Percentiles rank a stretch among this genome's conserved stretches.
Evolutionary conservation across 1,284 basidiomycete species (phyloP).

Genomic region (Anthracocystis walkeri): DNA sequence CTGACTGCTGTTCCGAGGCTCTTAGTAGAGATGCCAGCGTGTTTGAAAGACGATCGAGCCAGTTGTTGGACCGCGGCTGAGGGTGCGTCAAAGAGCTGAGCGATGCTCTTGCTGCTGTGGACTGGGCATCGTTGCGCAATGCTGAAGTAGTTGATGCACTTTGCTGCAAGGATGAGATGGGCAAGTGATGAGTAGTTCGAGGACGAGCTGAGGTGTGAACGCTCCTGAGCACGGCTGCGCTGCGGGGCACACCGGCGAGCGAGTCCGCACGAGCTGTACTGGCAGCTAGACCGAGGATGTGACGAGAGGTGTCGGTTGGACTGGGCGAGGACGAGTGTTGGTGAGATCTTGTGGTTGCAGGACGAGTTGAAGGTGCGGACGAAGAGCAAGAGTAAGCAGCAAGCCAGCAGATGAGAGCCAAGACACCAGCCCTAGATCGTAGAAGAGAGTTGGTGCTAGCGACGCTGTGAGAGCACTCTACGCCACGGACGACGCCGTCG

Average conservation of each 20-base stretch:
- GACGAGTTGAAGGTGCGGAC: slow-evolving; percentile 9
- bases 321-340: not conserved
- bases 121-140: not conserved
- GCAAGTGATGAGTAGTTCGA: slow-evolving; percentile 9
- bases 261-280: not conserved
- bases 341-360: not conserved
- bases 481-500: slow-evolving; percentile 33
- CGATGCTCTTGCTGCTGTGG: slow-evolving; percentile 11
- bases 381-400: slow-evolving; percentile 41
- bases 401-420: slow-evolving; percentile 45
- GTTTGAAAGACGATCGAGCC: slow-evolving; percentile 37
- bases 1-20: slow-evolving; percentile 29
- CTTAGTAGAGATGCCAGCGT: slow-evolving; percentile 32
- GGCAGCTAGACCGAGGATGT: slow-evolving; percentile 6
- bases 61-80: slow-evolving; percentile 25
- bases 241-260: slow-evolving; percentile 13
- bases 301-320: slow-evolving; percentile 2
- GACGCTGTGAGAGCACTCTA: slow-evolving; percentile 32
- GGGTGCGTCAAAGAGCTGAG: slow-evolving; percentile 41
- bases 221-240: slow-evolving; percentile 28
- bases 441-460: slow-evolving; percentile 21
- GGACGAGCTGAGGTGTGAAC: slow-evolving; percentile 33
- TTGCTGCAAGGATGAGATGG: slow-evolving; percentile 6
- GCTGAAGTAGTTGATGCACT: not conserved
- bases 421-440: slow-evolving; percentile 34